These are phyloP conservation scores for Candida ponderosae DNA, from an alignment of 805 yeast species.

Conservation along the genomic window DNA sequence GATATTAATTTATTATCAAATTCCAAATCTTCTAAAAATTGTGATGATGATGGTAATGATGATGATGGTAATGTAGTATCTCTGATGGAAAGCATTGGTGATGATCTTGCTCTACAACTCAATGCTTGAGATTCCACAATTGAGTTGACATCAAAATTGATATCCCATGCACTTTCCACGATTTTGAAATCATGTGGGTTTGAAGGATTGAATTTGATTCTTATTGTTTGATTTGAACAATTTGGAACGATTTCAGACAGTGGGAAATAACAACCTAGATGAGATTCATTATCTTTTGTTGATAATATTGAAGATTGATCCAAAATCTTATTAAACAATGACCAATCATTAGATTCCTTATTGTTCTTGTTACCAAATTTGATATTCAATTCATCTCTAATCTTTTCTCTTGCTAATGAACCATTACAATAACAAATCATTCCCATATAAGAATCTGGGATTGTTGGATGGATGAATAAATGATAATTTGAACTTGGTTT, in stretches of 20 bases:
- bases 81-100: constrained; percentile 56
- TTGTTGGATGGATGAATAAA: constrained; percentile 79
- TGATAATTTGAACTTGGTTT: constrained; percentile 79
- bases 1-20: constrained; percentile 25
- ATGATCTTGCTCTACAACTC: constrained; percentile 72
- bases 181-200: constrained; percentile 20
- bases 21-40: constrained; percentile 8
- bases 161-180: constrained; percentile 34
- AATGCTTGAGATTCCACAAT: constrained; percentile 85
- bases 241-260: constrained; percentile 89
- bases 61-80: constrained; percentile 2
- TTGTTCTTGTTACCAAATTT: constrained; percentile 19
- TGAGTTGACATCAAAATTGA: constrained; percentile 59
- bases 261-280: constrained; percentile 79
- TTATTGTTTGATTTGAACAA: constrained; percentile 52
- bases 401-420: constrained; percentile 72
- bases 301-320: constrained; percentile 19
- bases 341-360: constrained; percentile 40
- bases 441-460: constrained; percentile 75
- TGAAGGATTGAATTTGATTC: constrained; percentile 34
- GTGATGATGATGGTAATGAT: too few relatives aligned
- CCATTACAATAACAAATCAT: constrained; percentile 95
- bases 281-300: constrained; percentile 23
- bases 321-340: constrained; percentile 48
- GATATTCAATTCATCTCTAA: constrained; percentile 55